Percentiles rank a stretch among this genome's conserved stretches.
These are phyloP conservation scores for Baeospora myosura DNA, from an alignment of 1,284 basidiomycete genomes.

Conservation along the genomic window DNA sequence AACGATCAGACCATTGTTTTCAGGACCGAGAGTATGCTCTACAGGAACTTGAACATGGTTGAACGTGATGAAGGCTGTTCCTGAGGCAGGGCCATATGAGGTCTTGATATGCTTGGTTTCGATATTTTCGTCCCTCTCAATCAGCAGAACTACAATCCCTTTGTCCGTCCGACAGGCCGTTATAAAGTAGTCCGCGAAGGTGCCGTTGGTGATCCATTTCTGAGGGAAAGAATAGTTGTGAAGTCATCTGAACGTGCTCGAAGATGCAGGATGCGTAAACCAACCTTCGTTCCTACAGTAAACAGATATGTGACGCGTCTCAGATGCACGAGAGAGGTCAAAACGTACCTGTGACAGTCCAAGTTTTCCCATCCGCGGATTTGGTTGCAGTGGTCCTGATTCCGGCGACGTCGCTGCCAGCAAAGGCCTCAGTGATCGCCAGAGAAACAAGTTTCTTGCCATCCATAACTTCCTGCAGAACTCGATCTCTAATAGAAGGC, in stretches of 20 bases:
- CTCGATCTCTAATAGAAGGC: constrained; percentile 63
- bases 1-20: constrained; percentile 81
- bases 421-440: constrained; percentile 76
- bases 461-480: constrained; percentile 63
- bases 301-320: no score
- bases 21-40: constrained; percentile 79
- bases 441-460: constrained; percentile 79
- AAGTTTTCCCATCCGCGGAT: constrained; percentile 65
- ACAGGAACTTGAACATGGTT: constrained; percentile 83
- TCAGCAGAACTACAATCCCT: constrained; percentile 84
- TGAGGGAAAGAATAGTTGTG: background rate
- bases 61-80: constrained; percentile 89
- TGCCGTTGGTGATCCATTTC: constrained; percentile 89
- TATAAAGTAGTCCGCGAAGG: constrained; percentile 75
- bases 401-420: constrained; percentile 88
- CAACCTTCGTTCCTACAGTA: background rate
- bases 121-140: constrained; percentile 74
- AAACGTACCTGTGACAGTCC: constrained; percentile 58
- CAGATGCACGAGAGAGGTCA: no score
- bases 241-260: constrained; percentile 10
- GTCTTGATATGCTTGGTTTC: constrained; percentile 91
- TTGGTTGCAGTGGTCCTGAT: constrained; percentile 76
- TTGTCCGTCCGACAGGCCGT: constrained; percentile 63
- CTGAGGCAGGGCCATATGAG: constrained; percentile 77
- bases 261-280: no score